phyloP scores from a whole-genome alignment of 1,139 yeast species.

The Geotrichum aggregatum region DNA sequence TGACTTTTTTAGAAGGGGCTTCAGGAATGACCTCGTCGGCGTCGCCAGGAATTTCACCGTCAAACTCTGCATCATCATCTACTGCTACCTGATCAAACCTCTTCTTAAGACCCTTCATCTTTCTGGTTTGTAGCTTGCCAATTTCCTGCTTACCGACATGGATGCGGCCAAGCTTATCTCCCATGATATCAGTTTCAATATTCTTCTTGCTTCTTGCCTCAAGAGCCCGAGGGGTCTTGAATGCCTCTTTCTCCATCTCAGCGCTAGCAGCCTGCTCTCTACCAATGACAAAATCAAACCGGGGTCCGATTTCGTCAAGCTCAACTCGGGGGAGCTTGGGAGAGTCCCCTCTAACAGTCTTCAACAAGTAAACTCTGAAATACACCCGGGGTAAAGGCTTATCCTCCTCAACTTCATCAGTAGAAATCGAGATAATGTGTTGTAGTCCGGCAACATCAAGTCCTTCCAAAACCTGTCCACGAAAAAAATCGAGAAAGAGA shows the following conservation, averaged over 20 bases:
- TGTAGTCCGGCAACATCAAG: slow-evolving; percentile 95
- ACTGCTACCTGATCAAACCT: slow-evolving; percentile 70
- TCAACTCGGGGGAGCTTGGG: slow-evolving; percentile 93
- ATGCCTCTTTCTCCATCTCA: slow-evolving; percentile 87
- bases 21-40: slow-evolving; percentile 20
- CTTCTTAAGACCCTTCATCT: slow-evolving; percentile 95
- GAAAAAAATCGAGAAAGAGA: slow-evolving; percentile 81
- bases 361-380: slow-evolving; percentile 86
- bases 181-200: slow-evolving; percentile 79
- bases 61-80: slow-evolving; percentile 34
- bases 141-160: slow-evolving; percentile 96
- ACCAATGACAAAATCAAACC: slow-evolving; percentile 89
- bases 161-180: slow-evolving; percentile 94
- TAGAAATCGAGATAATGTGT: slow-evolving; percentile 78
- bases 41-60: slow-evolving; percentile 21
- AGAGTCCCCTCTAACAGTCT: slow-evolving; percentile 68
- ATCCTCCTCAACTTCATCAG: slow-evolving; percentile 70
- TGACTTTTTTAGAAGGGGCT: slow-evolving; percentile 25
- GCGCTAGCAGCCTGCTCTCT: slow-evolving; percentile 80
- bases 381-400: slow-evolving; percentile 67
- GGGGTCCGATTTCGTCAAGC: slow-evolving; percentile 91
- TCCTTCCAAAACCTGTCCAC: slow-evolving; percentile 74
- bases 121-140: slow-evolving; percentile 85
- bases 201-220: slow-evolving; percentile 85
- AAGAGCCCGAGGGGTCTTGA: slow-evolving; percentile 73